A percentile compares a stretch with the other conserved stretches of the same genome.
phyloP scores from a whole-genome alignment of 768 basidiomycete species.

The Hypsizygus marmoreus region DNA sequence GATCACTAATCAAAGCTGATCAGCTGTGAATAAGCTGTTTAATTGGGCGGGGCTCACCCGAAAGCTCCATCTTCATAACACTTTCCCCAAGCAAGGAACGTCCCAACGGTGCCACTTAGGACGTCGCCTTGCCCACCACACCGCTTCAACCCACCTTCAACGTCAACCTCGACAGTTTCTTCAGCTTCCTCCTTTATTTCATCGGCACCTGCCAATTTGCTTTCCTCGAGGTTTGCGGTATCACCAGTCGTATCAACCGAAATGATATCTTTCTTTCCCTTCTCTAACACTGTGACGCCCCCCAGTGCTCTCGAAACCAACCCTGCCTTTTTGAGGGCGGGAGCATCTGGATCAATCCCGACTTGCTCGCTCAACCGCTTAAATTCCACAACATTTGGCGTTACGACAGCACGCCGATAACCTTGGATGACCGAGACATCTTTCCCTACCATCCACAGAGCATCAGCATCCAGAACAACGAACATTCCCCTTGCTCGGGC shows the following conservation, averaged over 20 bases:
- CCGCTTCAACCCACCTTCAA: slow-evolving; percentile 82
- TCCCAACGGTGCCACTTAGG: slow-evolving; percentile 82
- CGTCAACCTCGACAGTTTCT: slow-evolving; percentile 66
- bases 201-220: slow-evolving; percentile 43
- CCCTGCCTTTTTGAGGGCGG: slow-evolving; percentile 59
- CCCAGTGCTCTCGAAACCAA: slow-evolving; percentile 75
- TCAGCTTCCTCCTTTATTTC: slow-evolving; percentile 52
- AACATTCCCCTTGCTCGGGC: slow-evolving; percentile 80
- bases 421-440: slow-evolving; percentile 76
- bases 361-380: slow-evolving; percentile 76
- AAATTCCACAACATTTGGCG: slow-evolving; percentile 95
- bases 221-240: slow-evolving; percentile 45
- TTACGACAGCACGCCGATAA: slow-evolving; percentile 85
- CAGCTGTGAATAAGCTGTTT: neutral
- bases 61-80: slow-evolving; percentile 87
- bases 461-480: slow-evolving; percentile 94
- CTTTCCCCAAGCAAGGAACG: slow-evolving; percentile 93
- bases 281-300: slow-evolving; percentile 88
- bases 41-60: slow-evolving; percentile 49
- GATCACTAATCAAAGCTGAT: neutral
- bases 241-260: slow-evolving; percentile 71
- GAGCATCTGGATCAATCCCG: slow-evolving; percentile 59
- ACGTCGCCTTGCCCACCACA: slow-evolving; percentile 98
- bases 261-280: slow-evolving; percentile 82
- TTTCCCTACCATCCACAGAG: slow-evolving; percentile 79